A percentile compares a stretch with the other conserved stretches of the same genome.
These are phyloP conservation scores for Peniophora sp. DNA, from an alignment of 1,284 basidiomycete genomes.

Conservation along the genomic window DNA sequence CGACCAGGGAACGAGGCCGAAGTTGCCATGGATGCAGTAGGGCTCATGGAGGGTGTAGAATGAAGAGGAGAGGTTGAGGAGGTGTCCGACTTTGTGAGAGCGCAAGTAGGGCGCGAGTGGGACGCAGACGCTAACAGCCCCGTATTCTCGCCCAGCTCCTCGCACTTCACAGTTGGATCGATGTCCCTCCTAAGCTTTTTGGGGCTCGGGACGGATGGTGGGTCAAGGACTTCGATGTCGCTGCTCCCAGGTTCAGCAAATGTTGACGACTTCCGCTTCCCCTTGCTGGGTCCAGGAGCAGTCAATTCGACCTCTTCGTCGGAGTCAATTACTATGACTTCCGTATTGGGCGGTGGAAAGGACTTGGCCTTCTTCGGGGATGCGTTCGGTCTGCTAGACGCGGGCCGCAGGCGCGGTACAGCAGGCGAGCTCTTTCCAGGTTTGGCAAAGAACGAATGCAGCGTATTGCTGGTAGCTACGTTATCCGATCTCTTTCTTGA, in stretches of 20 bases:
- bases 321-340: constrained; percentile 55
- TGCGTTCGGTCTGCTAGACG: no score
- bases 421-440: not conserved
- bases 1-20: not conserved
- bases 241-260: not conserved
- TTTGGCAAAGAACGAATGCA: not conserved
- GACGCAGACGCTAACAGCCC: not conserved
- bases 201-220: not conserved
- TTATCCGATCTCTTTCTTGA: not conserved
- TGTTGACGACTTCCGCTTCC: not conserved
- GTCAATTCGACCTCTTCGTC: constrained; percentile 29
- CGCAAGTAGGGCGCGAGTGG: not conserved
- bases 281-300: constrained; percentile 4
- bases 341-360: constrained; percentile 8
- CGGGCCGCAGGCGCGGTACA: no score
- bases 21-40: not conserved
- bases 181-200: not conserved
- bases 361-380: not conserved
- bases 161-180: not conserved
- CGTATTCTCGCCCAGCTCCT: not conserved
- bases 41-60: no score
- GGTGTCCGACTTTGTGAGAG: not conserved
- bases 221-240: constrained; percentile 5
- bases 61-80: not conserved
- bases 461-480: not conserved